Evolutionary conservation across 1,139 yeast genomes (phyloP).

Genomic region (Diutina siamensis): DNA sequence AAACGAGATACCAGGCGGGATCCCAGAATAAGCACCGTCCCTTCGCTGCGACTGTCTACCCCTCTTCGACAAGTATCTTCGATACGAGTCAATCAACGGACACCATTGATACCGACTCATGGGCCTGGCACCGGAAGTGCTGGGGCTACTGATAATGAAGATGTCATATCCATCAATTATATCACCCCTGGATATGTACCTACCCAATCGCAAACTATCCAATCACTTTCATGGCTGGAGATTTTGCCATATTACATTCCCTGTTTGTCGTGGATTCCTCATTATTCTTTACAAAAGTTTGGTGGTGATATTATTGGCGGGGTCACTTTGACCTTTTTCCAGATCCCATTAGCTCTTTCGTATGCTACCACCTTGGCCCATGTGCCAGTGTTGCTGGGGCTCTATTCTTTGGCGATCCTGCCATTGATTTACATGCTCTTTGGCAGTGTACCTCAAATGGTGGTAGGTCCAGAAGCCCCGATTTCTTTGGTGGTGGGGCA

Average conservation of each 20-base stretch:
- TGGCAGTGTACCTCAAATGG: slow-evolving; percentile 94
- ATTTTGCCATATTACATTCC: slow-evolving; percentile 65
- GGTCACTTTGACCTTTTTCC: slow-evolving; percentile 79
- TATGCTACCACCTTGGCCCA: slow-evolving; percentile 87
- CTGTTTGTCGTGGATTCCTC: slow-evolving; percentile 64
- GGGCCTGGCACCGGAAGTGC: not conserved
- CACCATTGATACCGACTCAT: slow-evolving; percentile 1
- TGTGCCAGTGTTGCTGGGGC: slow-evolving; percentile 80
- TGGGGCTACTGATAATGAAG: not conserved
- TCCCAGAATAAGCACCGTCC: not conserved
- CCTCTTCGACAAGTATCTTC: not conserved
- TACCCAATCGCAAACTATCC: not conserved
- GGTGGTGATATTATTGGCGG: slow-evolving; percentile 81
- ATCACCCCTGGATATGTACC: not conserved
- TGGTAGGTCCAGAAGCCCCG: slow-evolving; percentile 95
- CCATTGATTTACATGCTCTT: slow-evolving; percentile 73
- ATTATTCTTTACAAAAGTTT: slow-evolving; percentile 41
- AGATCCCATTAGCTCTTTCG: slow-evolving; percentile 79
- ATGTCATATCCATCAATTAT: not conserved
- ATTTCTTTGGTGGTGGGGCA: slow-evolving; percentile 86
- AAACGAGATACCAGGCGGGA: not conserved
- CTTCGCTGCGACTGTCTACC: not conserved
- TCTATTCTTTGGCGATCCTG: slow-evolving; percentile 70
- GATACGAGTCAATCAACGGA: not conserved
- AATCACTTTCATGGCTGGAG: not conserved